phyloP scores from a whole-genome alignment of 2,329 filamentous ascomycete genomes.

The Microsporum audouinii region DNA sequence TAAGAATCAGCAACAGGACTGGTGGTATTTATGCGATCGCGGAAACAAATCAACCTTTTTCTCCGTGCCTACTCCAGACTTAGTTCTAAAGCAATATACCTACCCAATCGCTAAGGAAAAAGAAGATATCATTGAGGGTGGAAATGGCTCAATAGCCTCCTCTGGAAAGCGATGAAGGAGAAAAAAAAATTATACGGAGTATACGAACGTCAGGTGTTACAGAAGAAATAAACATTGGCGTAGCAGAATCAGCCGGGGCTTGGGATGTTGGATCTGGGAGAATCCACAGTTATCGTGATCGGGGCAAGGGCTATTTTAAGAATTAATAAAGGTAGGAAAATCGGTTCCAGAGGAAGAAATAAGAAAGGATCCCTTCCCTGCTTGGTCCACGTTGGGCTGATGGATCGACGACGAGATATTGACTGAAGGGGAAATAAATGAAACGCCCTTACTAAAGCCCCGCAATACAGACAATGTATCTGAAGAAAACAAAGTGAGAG shows the following conservation, averaged over 20 bases:
- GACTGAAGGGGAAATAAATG: not conserved
- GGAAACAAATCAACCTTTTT: not conserved
- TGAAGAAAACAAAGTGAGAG: not conserved
- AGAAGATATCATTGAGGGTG: not conserved
- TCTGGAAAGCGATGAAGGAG: not conserved
- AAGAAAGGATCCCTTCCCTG: not conserved
- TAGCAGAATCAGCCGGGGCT: not conserved
- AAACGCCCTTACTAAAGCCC: not conserved
- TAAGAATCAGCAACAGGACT: not conserved
- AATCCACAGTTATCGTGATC: not conserved
- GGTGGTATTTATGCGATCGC: not conserved
- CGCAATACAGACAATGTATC: not conserved
- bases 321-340: not conserved
- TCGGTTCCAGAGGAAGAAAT: not conserved
- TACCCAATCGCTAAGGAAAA: not conserved
- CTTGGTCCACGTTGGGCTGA: not conserved
- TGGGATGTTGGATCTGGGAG: not conserved
- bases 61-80: not conserved
- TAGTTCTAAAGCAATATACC: not conserved
- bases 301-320: slow-evolving; percentile 4
- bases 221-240: slow-evolving; percentile 5
- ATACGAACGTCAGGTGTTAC: slow-evolving; percentile 1
- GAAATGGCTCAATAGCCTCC: not conserved
- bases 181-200: not conserved
- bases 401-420: not conserved